Evolutionary conservation across 148 eudicot species (phyloP), one percentile per base, ranked within the genome.

Genomic region (Talinum fruticosum): DNA sequence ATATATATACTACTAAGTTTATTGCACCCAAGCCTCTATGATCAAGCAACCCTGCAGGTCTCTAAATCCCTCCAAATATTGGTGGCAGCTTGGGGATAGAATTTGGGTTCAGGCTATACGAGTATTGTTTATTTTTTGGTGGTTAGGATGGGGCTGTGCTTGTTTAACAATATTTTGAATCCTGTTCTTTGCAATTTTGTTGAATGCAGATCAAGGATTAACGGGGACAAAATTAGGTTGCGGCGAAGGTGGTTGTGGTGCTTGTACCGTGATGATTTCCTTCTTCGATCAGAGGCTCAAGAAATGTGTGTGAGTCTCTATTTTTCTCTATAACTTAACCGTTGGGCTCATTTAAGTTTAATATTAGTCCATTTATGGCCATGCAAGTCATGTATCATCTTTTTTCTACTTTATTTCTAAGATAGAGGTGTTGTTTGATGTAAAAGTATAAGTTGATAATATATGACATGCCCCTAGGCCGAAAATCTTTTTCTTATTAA

Each of bases 171-270:
- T 64, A 75, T 51, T 64, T 23, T 79, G 72, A 83, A 13, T 30
- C 12, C 15, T 81, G 10, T 57, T 1, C 62, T 71, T 61, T 23
- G 66, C 49, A 36, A 64, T 76, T 78, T 64, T 80, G 77, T 66
- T 78, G 72, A 24, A 72, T 90, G 75, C 86, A 96, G 98, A 90
- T 82, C 38, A 75, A 71, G 99, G 98, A 77, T 78, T 93, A 72
- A 91, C 92, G 6, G 99, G 99, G 59, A 93, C 99, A 47, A 96
- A 96, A 85, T 85, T 93, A 69, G 99, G 99, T 21, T 96, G 99
- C 71, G 99, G 98, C 66, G 98, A 96, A 88, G 99, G 98, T 71
- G 99, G 99, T 75, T 96, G 99, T 83, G 99, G 99, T 84, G 99
- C 99, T 45, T 96, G 99, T 86, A 96, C 99, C 59, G 98, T 96